phyloP scores from a whole-genome alignment of 116 monocot genomes.

The Iris pallida region DNA sequence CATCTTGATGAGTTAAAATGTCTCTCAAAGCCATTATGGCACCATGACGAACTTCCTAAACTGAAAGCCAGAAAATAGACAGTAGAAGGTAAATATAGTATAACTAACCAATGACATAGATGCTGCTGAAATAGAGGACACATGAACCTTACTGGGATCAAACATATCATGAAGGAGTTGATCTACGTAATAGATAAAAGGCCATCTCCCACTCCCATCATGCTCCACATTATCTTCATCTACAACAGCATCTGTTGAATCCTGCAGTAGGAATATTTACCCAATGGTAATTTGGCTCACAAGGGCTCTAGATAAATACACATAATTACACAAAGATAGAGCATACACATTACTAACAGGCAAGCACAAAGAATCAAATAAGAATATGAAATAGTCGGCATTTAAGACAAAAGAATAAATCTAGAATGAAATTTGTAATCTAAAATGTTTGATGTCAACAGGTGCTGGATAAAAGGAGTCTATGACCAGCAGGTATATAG shows the following conservation, averaged over 20 bases:
- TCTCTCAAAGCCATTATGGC: constrained; percentile 92
- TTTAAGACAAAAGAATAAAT: no score
- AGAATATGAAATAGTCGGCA: no score
- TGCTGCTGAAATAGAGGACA: not conserved
- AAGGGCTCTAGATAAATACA: no score
- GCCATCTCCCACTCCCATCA: constrained; percentile 68
- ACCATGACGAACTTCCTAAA: constrained; percentile 98
- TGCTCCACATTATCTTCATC: constrained; percentile 52
- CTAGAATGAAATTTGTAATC: no score
- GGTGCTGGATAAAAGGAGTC: no score
- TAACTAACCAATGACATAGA: constrained; percentile 1
- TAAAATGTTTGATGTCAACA: no score
- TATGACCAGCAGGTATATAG: no score
- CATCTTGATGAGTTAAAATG: constrained; percentile 85
- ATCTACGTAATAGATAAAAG: constrained; percentile 71
- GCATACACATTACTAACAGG: no score
- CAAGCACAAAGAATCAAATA: no score
- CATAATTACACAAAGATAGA: no score
- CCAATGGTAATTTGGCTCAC: no score
- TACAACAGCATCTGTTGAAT: constrained; percentile 31
- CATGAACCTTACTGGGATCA: constrained; percentile 56
- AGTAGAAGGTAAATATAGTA: constrained; percentile 4
- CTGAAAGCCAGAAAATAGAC: constrained; percentile 35
- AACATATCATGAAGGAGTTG: constrained; percentile 98
- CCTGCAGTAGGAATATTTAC: constrained; percentile 33